A percentile compares a stretch with the other conserved stretches of the same genome.
Evolutionary conservation across 2,329 filamentous ascomycete genomes (phyloP).

Genomic region (Teratosphaeria zuluensis): DNA sequence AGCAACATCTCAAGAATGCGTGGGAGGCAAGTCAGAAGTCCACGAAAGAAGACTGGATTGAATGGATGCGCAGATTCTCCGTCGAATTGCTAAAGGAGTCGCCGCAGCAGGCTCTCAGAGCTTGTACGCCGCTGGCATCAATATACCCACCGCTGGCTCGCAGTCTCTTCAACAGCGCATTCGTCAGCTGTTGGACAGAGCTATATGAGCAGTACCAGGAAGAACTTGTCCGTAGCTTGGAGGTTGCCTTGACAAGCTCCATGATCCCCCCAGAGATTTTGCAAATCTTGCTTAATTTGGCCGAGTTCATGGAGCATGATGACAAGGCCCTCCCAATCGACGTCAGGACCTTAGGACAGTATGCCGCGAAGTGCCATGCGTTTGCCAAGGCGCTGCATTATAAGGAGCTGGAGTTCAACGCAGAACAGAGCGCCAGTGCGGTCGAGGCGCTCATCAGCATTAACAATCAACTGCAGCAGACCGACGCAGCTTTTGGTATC

Average conservation of each 20-base stretch:
- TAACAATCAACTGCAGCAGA: constrained; percentile 98
- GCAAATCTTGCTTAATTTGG: constrained; percentile 86
- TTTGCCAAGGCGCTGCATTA: constrained; percentile 98
- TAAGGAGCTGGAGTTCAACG: constrained; percentile 96
- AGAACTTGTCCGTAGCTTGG: constrained; percentile 89
- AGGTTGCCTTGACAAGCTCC: constrained; percentile 87
- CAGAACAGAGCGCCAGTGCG: constrained; percentile 89
- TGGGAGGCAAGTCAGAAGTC: constrained; percentile 97
- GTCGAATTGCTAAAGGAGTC: constrained; percentile 91
- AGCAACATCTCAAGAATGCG: constrained; percentile 90
- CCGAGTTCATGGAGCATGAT: constrained; percentile 99
- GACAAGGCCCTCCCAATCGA: constrained; percentile 98
- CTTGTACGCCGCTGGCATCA: constrained; percentile 83
- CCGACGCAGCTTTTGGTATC: constrained; percentile 94
- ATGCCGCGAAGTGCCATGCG: constrained; percentile 92
- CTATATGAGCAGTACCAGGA: constrained; percentile 95
- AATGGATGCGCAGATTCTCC: constrained; percentile 96
- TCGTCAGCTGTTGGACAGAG: constrained; percentile 98
- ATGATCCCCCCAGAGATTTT: constrained; percentile 94
- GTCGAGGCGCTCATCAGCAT: constrained; percentile 98
- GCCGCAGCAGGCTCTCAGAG: constrained; percentile 86
- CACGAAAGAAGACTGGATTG: constrained; percentile 97
- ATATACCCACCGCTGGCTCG: constrained; percentile 85
- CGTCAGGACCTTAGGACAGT: constrained; percentile 84
- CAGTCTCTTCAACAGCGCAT: constrained; percentile 96